Conservation (phyloP, 2,329 filamentous ascomycete species). For the Phaeosphaeriaceae sp. region DNA sequence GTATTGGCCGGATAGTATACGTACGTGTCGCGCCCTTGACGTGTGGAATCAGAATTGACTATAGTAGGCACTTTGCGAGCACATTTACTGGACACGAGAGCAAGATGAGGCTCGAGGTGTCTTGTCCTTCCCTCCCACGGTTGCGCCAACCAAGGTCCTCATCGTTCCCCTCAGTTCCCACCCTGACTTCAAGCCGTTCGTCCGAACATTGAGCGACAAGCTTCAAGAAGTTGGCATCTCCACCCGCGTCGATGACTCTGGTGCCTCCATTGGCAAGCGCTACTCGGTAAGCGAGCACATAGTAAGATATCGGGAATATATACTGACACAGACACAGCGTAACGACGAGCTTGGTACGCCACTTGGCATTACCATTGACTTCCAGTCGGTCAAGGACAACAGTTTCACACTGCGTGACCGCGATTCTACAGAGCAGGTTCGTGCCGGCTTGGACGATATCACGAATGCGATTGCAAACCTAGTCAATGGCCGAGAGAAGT, state of each 20-base stretch:
- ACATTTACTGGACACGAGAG: slow-evolving; percentile 91
- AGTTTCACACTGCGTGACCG: slow-evolving; percentile 85
- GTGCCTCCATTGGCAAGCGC: slow-evolving; percentile 91
- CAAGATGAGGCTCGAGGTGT: slow-evolving; percentile 84
- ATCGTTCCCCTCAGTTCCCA: slow-evolving; percentile 88
- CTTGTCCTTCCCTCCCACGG: slow-evolving; percentile 74
- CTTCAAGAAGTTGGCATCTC: slow-evolving; percentile 80
- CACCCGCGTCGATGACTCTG: slow-evolving; percentile 87
- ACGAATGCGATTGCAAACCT: slow-evolving; percentile 73
- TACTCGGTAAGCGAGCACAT: slow-evolving; percentile 56
- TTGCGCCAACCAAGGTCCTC: slow-evolving; percentile 95
- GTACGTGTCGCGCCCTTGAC: slow-evolving; percentile 20
- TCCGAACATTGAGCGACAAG: slow-evolving; percentile 74
- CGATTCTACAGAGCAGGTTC: slow-evolving; percentile 89
- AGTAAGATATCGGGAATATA: background rate
- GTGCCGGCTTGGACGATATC: slow-evolving; percentile 81
- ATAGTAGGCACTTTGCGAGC: slow-evolving; percentile 85
- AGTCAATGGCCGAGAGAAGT: slow-evolving; percentile 68
- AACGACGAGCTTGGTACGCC: slow-evolving; percentile 97
- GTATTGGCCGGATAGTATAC: slow-evolving; percentile 95
- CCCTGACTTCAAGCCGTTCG: slow-evolving; percentile 78
- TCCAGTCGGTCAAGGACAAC: slow-evolving; percentile 89
- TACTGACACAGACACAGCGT: slow-evolving; percentile 55
- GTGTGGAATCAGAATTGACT: slow-evolving; percentile 41
- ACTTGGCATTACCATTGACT: slow-evolving; percentile 92